Evolutionary conservation across 139 green algal species (phyloP), one percentile per base, ranked within the genome.

Genomic region (Dunaliella primolecta): DNA sequence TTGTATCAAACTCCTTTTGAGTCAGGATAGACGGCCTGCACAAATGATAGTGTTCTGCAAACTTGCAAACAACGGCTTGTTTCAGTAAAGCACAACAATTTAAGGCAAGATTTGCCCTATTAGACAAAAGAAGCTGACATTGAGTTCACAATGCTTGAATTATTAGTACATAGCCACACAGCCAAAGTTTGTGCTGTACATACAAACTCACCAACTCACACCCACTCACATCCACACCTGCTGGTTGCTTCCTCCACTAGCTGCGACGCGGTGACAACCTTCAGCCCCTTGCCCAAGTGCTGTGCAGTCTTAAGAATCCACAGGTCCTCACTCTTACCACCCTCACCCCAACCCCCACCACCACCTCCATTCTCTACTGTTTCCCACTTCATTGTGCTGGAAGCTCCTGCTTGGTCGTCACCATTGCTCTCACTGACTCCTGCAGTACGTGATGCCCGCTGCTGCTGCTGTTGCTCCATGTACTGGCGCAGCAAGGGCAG

Each of bases 251-350:
- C 56, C 36, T 82, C 76, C 0, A 85, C 84, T 2, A 85, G 84
- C 36, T 78, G 74, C 75, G 90, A 78, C 21, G 84, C 87, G 0
- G 87, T 80, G 37, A 89, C 34, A 78, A 95, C 84, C 75, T 80
- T 84, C 37, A 95, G 85, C 25, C 89, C 88, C 85, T 91, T 93
- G 80, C 90, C 90, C 72, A 93, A 82, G 86, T 93, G 90, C 80
- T 91, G 86, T 1, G 86, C 83, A 3, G 91, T 94, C 83, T 94
- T 94, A 11, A 94, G 78, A 55, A 94, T 92, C 91, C 91, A 94
- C 75, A 90, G 85, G 74, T 86, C 83, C 64, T 88, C 72, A 55
- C 3, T 30, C 36, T 2, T 15, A 1, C 20, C 33, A 33, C 71
- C 25, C 21, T 21, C 2, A n/a, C 71, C 71, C 71, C 21, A 2